Evolutionary conservation across 805 yeast genomes (phyloP).

Genomic region (Teunomyces gatunensis): DNA sequence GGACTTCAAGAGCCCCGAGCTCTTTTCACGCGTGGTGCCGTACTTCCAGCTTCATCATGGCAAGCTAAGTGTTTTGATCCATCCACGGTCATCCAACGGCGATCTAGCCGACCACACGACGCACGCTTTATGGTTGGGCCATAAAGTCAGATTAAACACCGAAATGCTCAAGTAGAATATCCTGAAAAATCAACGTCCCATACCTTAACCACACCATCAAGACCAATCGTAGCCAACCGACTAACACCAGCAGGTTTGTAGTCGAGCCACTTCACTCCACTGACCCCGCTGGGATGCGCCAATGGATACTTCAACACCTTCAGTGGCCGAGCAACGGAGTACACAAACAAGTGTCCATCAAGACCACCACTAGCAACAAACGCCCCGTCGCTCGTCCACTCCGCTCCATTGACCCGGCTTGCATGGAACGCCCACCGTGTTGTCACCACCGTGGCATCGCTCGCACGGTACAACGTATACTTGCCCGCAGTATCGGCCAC

Average conservation of each 20-base stretch:
- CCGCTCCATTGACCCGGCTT: conserved; percentile 69
- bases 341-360: conserved; percentile 78
- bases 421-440: conserved; percentile 97
- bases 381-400: conserved; percentile 77
- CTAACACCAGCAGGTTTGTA: conserved; percentile 28
- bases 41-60: conserved; percentile 56
- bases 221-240: conserved; percentile 66
- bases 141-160: conserved; percentile 30
- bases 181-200: conserved; percentile 52
- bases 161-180: conserved; percentile 2
- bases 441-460: conserved; percentile 58
- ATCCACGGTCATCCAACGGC: conserved; percentile 46
- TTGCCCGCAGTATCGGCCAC: conserved; percentile 88
- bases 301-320: conserved; percentile 70
- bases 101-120: conserved; percentile 49
- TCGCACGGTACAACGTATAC: conserved; percentile 64
- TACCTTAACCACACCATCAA: conserved; percentile 74
- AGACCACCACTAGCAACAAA: conserved; percentile 76
- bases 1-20: conserved; percentile 47
- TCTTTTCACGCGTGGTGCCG: conserved; percentile 45
- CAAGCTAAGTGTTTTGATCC: conserved; percentile 50
- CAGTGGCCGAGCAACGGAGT: conserved; percentile 75
- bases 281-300: conserved; percentile 89
- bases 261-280: conserved; percentile 66
- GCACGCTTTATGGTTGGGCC: conserved; percentile 59